Conservation (phyloP, 2,329 filamentous ascomycete genomes). For the Didymellaceae sp. region DNA sequence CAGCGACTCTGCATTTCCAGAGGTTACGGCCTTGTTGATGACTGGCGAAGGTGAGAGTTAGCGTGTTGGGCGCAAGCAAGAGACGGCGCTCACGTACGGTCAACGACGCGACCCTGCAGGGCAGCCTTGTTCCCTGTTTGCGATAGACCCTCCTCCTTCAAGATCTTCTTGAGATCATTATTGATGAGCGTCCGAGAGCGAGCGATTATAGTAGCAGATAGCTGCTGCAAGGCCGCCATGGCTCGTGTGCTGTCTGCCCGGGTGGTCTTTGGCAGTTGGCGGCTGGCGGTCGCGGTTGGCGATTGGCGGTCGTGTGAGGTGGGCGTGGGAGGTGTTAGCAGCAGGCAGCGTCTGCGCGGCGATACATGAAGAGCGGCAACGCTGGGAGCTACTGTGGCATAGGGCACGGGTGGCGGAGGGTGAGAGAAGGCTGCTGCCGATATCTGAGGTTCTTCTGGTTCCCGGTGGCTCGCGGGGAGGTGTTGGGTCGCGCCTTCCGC, state of each 20-base stretch:
- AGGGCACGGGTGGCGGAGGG: slow-evolving; percentile 16
- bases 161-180: slow-evolving; percentile 76
- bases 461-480: slow-evolving; percentile 20
- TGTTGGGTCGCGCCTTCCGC: slow-evolving; percentile 28
- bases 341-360: slow-evolving; percentile 11
- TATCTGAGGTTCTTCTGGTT: slow-evolving; percentile 13
- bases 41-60: slow-evolving; percentile 44
- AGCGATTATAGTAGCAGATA: slow-evolving; percentile 48
- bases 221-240: slow-evolving; percentile 50
- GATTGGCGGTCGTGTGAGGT: background rate
- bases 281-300: background rate
- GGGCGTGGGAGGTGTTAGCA: slow-evolving; percentile 20
- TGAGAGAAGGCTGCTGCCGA: slow-evolving; percentile 20
- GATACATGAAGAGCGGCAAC: slow-evolving; percentile 11
- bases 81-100: slow-evolving; percentile 65
- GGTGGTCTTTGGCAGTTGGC: too few relatives aligned
- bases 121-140: slow-evolving; percentile 84
- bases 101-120: slow-evolving; percentile 77
- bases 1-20: slow-evolving; percentile 45
- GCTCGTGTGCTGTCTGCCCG: background rate
- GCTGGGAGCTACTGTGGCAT: background rate
- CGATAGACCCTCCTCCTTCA: slow-evolving; percentile 71
- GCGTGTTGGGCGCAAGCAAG: slow-evolving; percentile 15
- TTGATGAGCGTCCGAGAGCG: slow-evolving; percentile 64
- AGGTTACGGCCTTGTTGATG: slow-evolving; percentile 44